Base-by-base conservation (phyloP, 2,329 filamentous ascomycete species). In the Whalleya microplaca region DNA sequence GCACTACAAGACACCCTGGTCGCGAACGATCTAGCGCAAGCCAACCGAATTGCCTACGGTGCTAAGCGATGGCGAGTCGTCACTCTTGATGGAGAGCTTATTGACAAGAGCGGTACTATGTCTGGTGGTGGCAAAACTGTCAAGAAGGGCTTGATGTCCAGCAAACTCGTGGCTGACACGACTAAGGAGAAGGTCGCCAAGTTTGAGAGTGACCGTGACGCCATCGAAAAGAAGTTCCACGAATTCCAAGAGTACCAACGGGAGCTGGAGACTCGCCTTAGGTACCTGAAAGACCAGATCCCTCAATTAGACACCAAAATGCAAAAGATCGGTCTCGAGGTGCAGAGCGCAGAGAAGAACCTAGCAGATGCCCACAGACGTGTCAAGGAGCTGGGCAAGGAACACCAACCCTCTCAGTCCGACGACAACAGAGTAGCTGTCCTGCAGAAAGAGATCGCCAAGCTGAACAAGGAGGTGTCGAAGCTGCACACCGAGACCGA, bases 81-180 rank as follows among this genome's bases (percentile, higher is more conserved):
- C 41, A 99, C 95, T 0, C 84, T 99, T 2, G 92, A 93, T 58
- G 95, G 95, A 47, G 93, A 97, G 73, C 83, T 99, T 50, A 98
- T 99, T 64, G 95, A 99, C 77, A 96, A 96, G 72, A 97, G 94
- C 1, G 95, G 95, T 80, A 98, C 95, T 37, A 98, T 99, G 95
- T 96, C 91, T 56, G 95, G 95, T 79, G 95, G 95, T 80, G 95
- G 95, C 54, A 94, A 86, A 45, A 90, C 91, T 16, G 91, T 95
- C 54, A 93, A 94, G 66, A 92, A 88, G 70, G 96, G 96, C 0
- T 86, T 92, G 55, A 99, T 99, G 96, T 98, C 94, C 0, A 96
- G 93, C 10, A 98, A 96, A 75, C 86, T 96, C 45, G 88, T 90
- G n/a, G 84, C 91, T 1, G 92, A 96, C 55, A 90, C 89, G 16